Conservation (phyloP, 2,329 filamentous ascomycete genomes). For the Cladosporium oxysporum region DNA sequence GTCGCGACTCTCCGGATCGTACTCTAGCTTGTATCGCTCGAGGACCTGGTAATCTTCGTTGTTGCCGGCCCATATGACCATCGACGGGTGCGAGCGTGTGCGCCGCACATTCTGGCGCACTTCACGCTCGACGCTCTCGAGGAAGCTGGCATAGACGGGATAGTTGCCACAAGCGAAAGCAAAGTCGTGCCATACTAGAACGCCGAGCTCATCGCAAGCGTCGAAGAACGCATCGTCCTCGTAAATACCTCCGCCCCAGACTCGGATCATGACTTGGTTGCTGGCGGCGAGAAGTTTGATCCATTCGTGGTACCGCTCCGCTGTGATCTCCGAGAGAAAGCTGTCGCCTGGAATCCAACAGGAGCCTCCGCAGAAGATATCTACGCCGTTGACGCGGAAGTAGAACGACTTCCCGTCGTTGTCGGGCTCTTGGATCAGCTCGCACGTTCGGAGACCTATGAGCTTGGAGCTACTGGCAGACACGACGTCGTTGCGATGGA, state of each 20-base stretch:
- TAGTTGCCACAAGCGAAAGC: slow-evolving; percentile 73
- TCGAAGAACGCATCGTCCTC: slow-evolving; percentile 74
- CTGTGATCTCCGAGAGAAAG: slow-evolving; percentile 70
- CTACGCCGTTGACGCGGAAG: slow-evolving; percentile 74
- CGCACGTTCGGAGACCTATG: slow-evolving; percentile 66
- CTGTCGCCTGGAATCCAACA: slow-evolving; percentile 84
- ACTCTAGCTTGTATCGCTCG: slow-evolving; percentile 71
- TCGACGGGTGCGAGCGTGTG: slow-evolving; percentile 80
- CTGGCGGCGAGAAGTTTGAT: slow-evolving; percentile 74
- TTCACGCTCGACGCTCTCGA: slow-evolving; percentile 66
- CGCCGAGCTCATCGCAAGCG: slow-evolving; percentile 73
- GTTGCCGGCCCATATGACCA: slow-evolving; percentile 88
- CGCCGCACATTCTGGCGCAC: slow-evolving; percentile 68
- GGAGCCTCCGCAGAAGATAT: slow-evolving; percentile 77
- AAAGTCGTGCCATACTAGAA: slow-evolving; percentile 86
- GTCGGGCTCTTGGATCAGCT: slow-evolving; percentile 49
- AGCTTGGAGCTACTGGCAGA: slow-evolving; percentile 61
- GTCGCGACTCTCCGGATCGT: slow-evolving; percentile 76
- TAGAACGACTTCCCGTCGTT: slow-evolving; percentile 73
- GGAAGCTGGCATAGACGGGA: slow-evolving; percentile 64
- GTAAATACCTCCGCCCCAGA: slow-evolving; percentile 81
- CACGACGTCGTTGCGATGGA: slow-evolving; percentile 26
- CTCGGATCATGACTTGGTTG: slow-evolving; percentile 76
- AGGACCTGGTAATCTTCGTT: slow-evolving; percentile 93
- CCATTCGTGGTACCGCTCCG: slow-evolving; percentile 70